Conservation (phyloP, 208 protist genomes). For the Trypanosoma scelopori region DNA sequence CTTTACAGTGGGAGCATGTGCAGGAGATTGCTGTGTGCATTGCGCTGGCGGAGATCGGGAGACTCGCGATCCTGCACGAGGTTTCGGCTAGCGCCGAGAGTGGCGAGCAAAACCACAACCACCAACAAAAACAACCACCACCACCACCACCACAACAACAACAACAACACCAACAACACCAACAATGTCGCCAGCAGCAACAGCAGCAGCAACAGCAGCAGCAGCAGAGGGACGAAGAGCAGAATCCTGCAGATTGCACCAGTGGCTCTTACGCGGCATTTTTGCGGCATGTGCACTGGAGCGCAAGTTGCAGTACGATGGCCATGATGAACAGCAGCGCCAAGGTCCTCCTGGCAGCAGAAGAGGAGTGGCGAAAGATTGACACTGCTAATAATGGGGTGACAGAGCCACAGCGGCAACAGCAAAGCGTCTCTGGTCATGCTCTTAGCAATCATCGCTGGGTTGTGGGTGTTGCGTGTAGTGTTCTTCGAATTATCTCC, state of each 20-base stretch:
- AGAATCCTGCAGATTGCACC: not conserved
- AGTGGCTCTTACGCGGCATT: not conserved
- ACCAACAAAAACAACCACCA: no score
- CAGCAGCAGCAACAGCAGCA: no score
- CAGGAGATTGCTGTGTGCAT: conserved; percentile 23
- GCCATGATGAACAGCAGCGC: conserved; percentile 17
- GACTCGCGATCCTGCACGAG: conserved; percentile 2
- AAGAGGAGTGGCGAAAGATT: conserved; percentile 7
- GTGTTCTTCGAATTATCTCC: conserved; percentile 7
- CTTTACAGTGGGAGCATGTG: conserved; percentile 1
- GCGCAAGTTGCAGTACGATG: not conserved
- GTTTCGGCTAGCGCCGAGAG: not conserved
- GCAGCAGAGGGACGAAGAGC: not conserved
- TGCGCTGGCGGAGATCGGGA: conserved; percentile 11
- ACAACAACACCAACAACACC: no score
- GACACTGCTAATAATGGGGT: not conserved
- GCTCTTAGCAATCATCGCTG: conserved; percentile 5
- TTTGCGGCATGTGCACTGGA: not conserved
- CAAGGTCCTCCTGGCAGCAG: conserved; percentile 7
- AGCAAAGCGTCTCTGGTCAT: not conserved
- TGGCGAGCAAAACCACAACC: not conserved
- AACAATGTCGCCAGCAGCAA: no score
- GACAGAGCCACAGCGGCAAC: not conserved
- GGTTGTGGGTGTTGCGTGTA: not conserved
- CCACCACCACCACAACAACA: no score